A percentile compares a stretch with the other conserved stretches of the same genome.
Evolutionary conservation across 1,139 yeast species (phyloP).

Genomic region (Hansenula sp.): DNA sequence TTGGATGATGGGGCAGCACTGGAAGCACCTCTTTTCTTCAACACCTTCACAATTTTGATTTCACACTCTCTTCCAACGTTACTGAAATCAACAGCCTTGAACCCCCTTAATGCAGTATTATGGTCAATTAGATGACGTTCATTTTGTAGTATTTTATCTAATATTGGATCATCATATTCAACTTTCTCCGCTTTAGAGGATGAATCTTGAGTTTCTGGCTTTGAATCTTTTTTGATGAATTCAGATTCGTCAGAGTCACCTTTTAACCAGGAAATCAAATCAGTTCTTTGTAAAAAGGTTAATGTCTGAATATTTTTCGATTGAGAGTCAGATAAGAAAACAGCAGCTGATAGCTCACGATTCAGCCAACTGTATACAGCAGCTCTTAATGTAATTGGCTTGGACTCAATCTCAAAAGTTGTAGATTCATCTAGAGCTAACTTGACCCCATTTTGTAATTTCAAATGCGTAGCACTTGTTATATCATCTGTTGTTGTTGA

Average conservation of each 20-base stretch:
- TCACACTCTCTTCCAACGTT: constrained; percentile 73
- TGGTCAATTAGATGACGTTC: constrained; percentile 77
- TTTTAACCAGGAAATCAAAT: constrained; percentile 74
- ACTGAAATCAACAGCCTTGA: constrained; percentile 68
- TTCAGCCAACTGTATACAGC: constrained; percentile 80
- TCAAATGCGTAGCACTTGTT: constrained; percentile 17
- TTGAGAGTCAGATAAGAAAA: constrained; percentile 73
- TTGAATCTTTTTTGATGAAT: constrained; percentile 32
- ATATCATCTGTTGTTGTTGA: constrained; percentile 23
- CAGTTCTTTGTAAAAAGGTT: constrained; percentile 83
- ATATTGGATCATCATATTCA: constrained; percentile 46
- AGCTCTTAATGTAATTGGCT: constrained; percentile 50
- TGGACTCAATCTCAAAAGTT: constrained; percentile 52
- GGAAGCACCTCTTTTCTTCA: constrained; percentile 38
- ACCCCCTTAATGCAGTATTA: constrained; percentile 76
- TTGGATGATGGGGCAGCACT: constrained; percentile 11
- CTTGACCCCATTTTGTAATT: constrained; percentile 4
- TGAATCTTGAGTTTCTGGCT: not conserved
- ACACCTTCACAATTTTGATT: constrained; percentile 51
- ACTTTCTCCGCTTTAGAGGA: not conserved
- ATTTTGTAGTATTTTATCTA: constrained; percentile 48
- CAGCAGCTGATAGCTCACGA: constrained; percentile 74
- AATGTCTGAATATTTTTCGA: constrained; percentile 63
- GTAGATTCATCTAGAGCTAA: constrained; percentile 44
- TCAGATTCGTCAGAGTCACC: constrained; percentile 61